phyloP scores from a whole-genome alignment of 2,329 filamentous ascomycete genomes.

The Hypoxylon sp. region DNA sequence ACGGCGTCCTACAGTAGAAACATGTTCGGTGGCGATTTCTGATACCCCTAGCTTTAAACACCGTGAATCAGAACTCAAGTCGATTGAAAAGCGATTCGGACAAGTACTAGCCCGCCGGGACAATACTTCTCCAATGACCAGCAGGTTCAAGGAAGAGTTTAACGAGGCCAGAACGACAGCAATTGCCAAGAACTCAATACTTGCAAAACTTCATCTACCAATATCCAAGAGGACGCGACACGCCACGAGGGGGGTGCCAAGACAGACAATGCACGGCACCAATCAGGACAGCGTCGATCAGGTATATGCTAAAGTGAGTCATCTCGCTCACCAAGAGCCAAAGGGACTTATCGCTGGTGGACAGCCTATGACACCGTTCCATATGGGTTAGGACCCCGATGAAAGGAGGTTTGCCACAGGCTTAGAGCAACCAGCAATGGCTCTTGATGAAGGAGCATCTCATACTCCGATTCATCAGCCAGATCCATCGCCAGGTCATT shows the following conservation, averaged over 20 bases:
- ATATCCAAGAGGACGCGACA: constrained; percentile 47
- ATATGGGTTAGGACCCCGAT: constrained; percentile 8
- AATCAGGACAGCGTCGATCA: no score
- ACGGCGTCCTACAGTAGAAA: constrained; percentile 29
- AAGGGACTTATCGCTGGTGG: neutral
- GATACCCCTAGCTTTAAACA: constrained; percentile 51
- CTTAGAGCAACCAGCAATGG: constrained; percentile 25
- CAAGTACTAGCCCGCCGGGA: constrained; percentile 46
- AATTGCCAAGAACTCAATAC: constrained; percentile 44
- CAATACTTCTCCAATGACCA: constrained; percentile 44
- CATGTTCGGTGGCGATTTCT: constrained; percentile 41
- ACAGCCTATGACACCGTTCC: neutral
- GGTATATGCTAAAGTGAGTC: neutral
- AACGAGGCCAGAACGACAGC: constrained; percentile 33
- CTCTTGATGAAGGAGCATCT: constrained; percentile 18
- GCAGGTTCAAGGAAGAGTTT: constrained; percentile 55
- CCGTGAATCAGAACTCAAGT: constrained; percentile 51
- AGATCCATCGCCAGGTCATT: neutral
- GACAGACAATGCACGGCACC: no score
- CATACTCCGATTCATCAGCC: neutral
- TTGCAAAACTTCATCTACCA: constrained; percentile 49
- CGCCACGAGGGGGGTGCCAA: constrained; percentile 30
- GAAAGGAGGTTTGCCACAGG: constrained; percentile 18
- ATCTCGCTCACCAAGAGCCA: neutral
- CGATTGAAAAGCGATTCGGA: constrained; percentile 54